Percentiles rank a stretch among this genome's conserved stretches.
phyloP scores from a whole-genome alignment of 257 asterid species.

The Jacaranda mimosifolia region DNA sequence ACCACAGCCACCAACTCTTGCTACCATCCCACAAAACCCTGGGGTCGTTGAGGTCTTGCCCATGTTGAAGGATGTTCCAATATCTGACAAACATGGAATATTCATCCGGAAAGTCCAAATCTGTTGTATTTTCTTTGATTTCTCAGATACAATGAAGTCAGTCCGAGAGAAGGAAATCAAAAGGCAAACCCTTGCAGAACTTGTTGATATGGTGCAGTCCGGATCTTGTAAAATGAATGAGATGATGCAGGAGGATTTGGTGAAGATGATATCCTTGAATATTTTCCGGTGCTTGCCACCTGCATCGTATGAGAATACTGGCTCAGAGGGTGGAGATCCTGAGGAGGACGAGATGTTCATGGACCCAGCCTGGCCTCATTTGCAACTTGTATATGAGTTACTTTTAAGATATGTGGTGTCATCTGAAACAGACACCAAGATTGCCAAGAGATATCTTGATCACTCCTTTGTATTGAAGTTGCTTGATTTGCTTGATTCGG shows the following conservation, averaged over 20 bases:
- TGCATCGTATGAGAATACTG: slow-evolving; percentile 61
- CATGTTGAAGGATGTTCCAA: slow-evolving; percentile 65
- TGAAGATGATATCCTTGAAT: slow-evolving; percentile 76
- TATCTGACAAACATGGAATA: slow-evolving; percentile 67
- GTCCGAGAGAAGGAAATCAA: slow-evolving; percentile 94
- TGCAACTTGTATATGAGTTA: slow-evolving; percentile 84
- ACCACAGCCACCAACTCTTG: slow-evolving; percentile 44
- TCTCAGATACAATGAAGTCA: slow-evolving; percentile 73
- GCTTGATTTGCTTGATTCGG: slow-evolving; percentile 82
- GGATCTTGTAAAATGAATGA: slow-evolving; percentile 86
- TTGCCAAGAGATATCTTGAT: slow-evolving; percentile 80
- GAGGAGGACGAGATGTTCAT: slow-evolving; percentile 86
- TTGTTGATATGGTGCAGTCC: slow-evolving; percentile 77
- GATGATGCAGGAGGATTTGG: slow-evolving; percentile 88
- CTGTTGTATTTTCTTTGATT: slow-evolving; percentile 78
- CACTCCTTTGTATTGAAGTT: slow-evolving; percentile 77
- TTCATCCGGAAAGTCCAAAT: slow-evolving; percentile 80
- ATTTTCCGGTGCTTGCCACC: slow-evolving; percentile 86
- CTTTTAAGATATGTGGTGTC: slow-evolving; percentile 75
- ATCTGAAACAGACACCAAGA: slow-evolving; percentile 70
- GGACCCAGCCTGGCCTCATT: slow-evolving; percentile 91
- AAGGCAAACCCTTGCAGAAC: slow-evolving; percentile 88
- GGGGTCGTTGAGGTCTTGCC: slow-evolving; percentile 86
- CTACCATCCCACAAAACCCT: slow-evolving; percentile 59
- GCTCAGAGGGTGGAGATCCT: slow-evolving; percentile 65